phyloP scores from a whole-genome alignment of 2,329 filamentous ascomycete genomes.

The Fusarium humuli region DNA sequence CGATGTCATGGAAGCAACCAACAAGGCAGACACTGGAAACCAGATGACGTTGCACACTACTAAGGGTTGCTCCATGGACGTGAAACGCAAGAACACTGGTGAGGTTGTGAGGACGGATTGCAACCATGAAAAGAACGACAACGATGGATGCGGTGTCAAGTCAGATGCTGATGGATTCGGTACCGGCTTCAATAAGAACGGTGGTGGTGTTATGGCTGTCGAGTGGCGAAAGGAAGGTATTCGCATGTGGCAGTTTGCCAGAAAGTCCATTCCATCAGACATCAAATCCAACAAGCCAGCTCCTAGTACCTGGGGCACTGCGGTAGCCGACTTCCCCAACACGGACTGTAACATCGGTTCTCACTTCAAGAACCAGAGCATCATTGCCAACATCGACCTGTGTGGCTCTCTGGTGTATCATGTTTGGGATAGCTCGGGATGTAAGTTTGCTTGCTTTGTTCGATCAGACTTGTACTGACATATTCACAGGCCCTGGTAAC shows the following conservation, averaged over 20 bases:
- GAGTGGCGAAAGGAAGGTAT: constrained; percentile 72
- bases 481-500: constrained; percentile 60
- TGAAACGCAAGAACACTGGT: constrained; percentile 66
- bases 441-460: constrained; percentile 44
- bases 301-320: constrained; percentile 70
- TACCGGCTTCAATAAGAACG: constrained; percentile 61
- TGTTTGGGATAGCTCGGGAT: constrained; percentile 60
- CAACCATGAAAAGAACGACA: constrained; percentile 61
- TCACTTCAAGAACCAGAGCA: constrained; percentile 74
- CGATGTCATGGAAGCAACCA: constrained; percentile 70
- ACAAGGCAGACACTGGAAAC: constrained; percentile 66
- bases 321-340: constrained; percentile 73
- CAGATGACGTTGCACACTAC: constrained; percentile 71
- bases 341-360: constrained; percentile 69
- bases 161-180: constrained; percentile 61
- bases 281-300: constrained; percentile 65
- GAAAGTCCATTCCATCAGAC: constrained; percentile 62
- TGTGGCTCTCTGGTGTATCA: constrained; percentile 68
- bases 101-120: constrained; percentile 58
- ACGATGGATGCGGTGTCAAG: constrained; percentile 68
- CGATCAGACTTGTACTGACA: constrained; percentile 2
- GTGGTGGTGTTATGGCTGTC: constrained; percentile 70
- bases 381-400: constrained; percentile 74
- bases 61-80: constrained; percentile 62
- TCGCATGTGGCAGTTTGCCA: constrained; percentile 70